Evolutionary conservation across 1,139 yeast species (phyloP).

Genomic region (Candida dubliniensis): DNA sequence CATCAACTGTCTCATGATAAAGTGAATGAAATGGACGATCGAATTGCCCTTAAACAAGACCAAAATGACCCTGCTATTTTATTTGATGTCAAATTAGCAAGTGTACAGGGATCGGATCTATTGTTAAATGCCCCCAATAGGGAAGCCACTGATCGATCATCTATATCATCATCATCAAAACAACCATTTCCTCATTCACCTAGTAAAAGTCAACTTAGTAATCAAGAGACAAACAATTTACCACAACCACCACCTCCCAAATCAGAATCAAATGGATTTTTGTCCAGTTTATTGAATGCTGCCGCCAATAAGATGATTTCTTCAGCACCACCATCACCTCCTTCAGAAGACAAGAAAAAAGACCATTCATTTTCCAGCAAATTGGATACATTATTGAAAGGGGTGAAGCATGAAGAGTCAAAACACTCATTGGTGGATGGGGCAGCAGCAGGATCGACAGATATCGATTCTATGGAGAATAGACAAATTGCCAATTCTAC

Average conservation of each 20-base stretch:
- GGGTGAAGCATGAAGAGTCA: slow-evolving; percentile 16
- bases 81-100: not conserved
- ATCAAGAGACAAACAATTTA: not conserved
- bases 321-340: slow-evolving; percentile 4
- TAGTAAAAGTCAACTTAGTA: not conserved
- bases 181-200: not conserved
- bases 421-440: not conserved
- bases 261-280: slow-evolving; percentile 22
- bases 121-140: not conserved
- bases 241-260: slow-evolving; percentile 4
- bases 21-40: not conserved
- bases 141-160: not conserved
- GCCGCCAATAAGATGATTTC: slow-evolving; percentile 26
- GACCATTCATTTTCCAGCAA: slow-evolving; percentile 19
- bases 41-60: not conserved
- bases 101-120: not conserved
- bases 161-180: not conserved
- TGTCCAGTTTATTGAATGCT: slow-evolving; percentile 29
- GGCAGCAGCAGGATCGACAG: slow-evolving; percentile 7
- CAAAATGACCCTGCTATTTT: not conserved
- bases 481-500: not conserved
- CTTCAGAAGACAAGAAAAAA: slow-evolving; percentile 13
- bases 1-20: not conserved
- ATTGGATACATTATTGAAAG: slow-evolving; percentile 21
- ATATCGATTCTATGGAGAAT: slow-evolving; percentile 5